phyloP scores from a whole-genome alignment of 805 yeast species.

The Candida railenensis region DNA sequence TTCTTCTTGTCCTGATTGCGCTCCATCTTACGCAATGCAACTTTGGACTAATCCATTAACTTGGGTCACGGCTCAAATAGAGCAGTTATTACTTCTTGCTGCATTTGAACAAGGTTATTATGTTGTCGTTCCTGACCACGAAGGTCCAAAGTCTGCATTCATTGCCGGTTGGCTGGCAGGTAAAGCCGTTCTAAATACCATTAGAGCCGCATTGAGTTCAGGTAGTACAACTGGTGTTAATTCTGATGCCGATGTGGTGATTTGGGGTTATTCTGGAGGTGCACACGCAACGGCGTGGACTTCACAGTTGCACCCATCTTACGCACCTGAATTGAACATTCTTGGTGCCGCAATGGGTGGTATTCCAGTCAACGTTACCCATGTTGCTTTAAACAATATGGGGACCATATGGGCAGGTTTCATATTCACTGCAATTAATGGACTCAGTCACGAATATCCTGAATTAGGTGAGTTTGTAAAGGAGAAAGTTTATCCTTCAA shows the following conservation, averaged over 20 bases:
- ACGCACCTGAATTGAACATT: slow-evolving; percentile 7
- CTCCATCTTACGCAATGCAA: slow-evolving; percentile 20
- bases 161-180: slow-evolving; percentile 32
- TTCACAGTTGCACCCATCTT: slow-evolving; percentile 27
- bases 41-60: slow-evolving; percentile 9
- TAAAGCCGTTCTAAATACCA: slow-evolving; percentile 26
- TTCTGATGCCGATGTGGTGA: slow-evolving; percentile 16
- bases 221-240: slow-evolving; percentile 17
- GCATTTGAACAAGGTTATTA: slow-evolving; percentile 24
- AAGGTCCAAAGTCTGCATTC: slow-evolving; percentile 31
- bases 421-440: slow-evolving; percentile 21
- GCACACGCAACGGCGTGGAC: slow-evolving; percentile 39
- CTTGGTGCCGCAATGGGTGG: slow-evolving; percentile 32
- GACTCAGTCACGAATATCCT: slow-evolving; percentile 25
- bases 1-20: slow-evolving; percentile 15
- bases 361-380: slow-evolving; percentile 22
- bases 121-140: slow-evolving; percentile 34
- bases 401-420: slow-evolving; percentile 24
- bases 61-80: slow-evolving; percentile 14
- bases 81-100: slow-evolving; percentile 13
- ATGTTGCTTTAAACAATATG: slow-evolving; percentile 16
- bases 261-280: slow-evolving; percentile 44
- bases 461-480: slow-evolving; percentile 11
- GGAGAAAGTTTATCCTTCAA: slow-evolving; percentile 5
- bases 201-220: slow-evolving; percentile 24